Evolutionary conservation across 352 stramenopile species (phyloP), one percentile per base, ranked within the genome.

Genomic region (Pythium aristosporum): DNA sequence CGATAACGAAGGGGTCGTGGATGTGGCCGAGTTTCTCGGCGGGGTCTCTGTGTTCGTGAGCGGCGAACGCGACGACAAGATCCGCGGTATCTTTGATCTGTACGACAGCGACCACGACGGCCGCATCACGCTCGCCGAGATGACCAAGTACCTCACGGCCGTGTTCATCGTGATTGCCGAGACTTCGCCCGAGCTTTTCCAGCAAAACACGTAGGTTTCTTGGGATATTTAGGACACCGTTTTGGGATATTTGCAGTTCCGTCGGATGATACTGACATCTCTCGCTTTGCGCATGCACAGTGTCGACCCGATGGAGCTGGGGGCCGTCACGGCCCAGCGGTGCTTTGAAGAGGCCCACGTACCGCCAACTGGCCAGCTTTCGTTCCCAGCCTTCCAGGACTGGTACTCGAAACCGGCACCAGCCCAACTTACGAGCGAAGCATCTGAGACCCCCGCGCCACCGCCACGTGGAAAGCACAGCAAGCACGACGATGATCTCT

Each of bases 111-210:
- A 96, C 67, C 76, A 75, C 37, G 87, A 96, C 65, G 88, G 86
- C 8, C 91, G 82, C 71, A 94, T 97, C 59, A 82, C 80, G 34
- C 76, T 85, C 39, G 71, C 81, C 60, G 88, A 96, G 66, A 96
- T 97, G 88, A 85, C 75, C 12, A 94, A 87, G 54, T 96, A 96
- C 67, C 73, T 96, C 49, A 90, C 85, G 18, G 80, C 81, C 3
- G 82, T 96, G 6, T 96, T 94, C 54, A 67, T 83, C n/a, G 83
- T 96, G 12, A 88, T 96, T 41, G 76, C 75, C 32, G 73, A 86
- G 43, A 79, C 79, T 15, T 82, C 80, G 2, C 82, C 85, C 0
- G 76, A 89, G 57, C 76, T 91, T 6, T 94, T 94, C 57, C 67
- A 85, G 37, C 71, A 85, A 36, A 86, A 92, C 55, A 76, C 78